Percentiles rank a stretch among this genome's conserved stretches.
These are phyloP conservation scores for Pichia sp. DNA, from an alignment of 1,139 yeast genomes.

Conservation along the genomic window DNA sequence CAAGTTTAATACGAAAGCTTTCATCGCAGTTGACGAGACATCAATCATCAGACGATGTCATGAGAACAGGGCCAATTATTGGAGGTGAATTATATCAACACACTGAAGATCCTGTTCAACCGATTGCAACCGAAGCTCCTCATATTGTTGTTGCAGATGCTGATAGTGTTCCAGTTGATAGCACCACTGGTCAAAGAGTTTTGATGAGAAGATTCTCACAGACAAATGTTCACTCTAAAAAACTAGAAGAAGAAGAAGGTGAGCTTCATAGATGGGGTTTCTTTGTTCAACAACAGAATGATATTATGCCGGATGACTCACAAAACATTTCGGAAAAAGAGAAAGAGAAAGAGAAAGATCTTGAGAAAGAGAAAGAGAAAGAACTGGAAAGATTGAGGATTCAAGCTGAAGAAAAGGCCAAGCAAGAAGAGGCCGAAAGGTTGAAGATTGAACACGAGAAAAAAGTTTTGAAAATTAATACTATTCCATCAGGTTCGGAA, in stretches of 20 bases:
- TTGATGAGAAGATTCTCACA: constrained; percentile 56
- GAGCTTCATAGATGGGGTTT: constrained; percentile 81
- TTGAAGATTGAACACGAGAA: constrained; percentile 10
- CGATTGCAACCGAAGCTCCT: constrained; percentile 31
- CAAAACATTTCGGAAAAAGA: constrained; percentile 1
- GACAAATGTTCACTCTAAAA: constrained; percentile 60
- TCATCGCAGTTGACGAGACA: constrained; percentile 31
- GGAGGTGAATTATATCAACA: constrained; percentile 31
- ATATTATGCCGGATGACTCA: constrained; percentile 29
- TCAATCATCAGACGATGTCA: constrained; percentile 41
- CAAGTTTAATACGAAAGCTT: constrained; percentile 19
- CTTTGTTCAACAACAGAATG: constrained; percentile 54
- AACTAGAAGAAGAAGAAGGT: constrained; percentile 86
- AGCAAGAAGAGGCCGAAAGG: constrained; percentile 6
- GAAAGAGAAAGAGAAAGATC: neutral
- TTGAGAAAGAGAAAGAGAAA: constrained; percentile 6
- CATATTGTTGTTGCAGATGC: constrained; percentile 63
- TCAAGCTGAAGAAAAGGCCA: constrained; percentile 7
- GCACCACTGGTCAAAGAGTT: constrained; percentile 64
- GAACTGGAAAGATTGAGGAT: constrained; percentile 10
- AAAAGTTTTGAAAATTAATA: constrained; percentile 25
- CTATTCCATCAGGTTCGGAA: constrained; percentile 67
- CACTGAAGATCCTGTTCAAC: constrained; percentile 5
- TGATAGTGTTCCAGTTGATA: constrained; percentile 53
- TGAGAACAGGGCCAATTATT: constrained; percentile 47